phyloP scores from a whole-genome alignment of 805 yeast species.

The Myxozyma neglecta region DNA sequence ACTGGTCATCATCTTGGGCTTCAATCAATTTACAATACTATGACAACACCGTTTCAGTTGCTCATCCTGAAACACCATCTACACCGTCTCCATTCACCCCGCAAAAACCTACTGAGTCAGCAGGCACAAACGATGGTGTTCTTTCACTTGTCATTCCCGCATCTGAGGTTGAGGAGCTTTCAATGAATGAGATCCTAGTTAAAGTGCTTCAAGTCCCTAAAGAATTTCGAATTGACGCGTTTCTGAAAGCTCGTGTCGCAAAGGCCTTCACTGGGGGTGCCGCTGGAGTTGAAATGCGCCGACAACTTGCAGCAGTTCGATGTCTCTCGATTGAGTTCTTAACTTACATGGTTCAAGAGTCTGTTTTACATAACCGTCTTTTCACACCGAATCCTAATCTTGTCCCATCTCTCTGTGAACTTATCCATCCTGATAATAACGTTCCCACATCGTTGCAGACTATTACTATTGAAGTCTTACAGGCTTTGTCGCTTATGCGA shows the following conservation, averaged over 20 bases:
- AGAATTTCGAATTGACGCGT: conserved; percentile 63
- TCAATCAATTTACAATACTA: conserved; percentile 37
- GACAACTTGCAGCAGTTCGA: conserved; percentile 60
- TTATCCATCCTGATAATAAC: conserved; percentile 64
- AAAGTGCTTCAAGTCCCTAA: conserved; percentile 47
- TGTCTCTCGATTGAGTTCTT: conserved; percentile 66
- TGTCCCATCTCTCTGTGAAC: conserved; percentile 65
- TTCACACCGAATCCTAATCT: conserved; percentile 73
- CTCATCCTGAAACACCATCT: conserved; percentile 16
- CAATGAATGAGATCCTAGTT: conserved; percentile 32
- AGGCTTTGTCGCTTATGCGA: conserved; percentile 64
- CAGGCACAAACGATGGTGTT: conserved; percentile 44
- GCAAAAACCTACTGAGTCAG: background rate
- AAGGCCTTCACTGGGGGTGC: conserved; percentile 67
- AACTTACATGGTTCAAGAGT: conserved; percentile 56
- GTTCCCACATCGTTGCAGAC: conserved; percentile 56
- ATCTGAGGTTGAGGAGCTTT: conserved; percentile 54
- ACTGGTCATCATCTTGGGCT: conserved; percentile 34
- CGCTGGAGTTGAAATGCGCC: conserved; percentile 57
- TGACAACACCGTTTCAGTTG: background rate
- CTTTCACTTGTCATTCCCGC: conserved; percentile 53
- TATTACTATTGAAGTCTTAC: conserved; percentile 65
- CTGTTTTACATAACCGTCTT: conserved; percentile 61
- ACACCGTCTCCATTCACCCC: conserved; percentile 16
- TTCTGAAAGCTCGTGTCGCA: conserved; percentile 60